These are phyloP conservation scores for Crithidia acanthocephali DNA, from an alignment of 208 protist genomes.

Conservation along the genomic window DNA sequence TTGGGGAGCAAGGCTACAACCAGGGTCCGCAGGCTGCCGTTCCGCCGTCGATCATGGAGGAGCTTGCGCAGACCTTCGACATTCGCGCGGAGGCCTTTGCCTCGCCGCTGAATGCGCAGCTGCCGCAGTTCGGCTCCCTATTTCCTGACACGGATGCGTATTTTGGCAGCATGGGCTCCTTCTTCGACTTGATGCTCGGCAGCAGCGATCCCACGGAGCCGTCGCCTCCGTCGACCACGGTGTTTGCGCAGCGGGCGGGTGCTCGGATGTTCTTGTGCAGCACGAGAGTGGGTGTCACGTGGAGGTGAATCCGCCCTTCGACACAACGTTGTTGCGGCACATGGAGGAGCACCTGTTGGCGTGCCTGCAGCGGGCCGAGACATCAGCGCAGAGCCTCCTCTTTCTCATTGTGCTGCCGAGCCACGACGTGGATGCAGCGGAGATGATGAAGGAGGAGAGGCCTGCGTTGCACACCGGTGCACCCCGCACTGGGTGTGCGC, in stretches of 20 bases:
- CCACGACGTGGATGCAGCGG: slow-evolving; percentile 54
- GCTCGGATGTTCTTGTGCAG: no score
- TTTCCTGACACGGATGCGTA: slow-evolving; percentile 85
- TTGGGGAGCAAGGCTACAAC: slow-evolving; percentile 69
- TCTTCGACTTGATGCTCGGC: slow-evolving; percentile 81
- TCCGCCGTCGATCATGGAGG: slow-evolving; percentile 54
- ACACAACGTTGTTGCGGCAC: slow-evolving; percentile 63
- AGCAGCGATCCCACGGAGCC: slow-evolving; percentile 29
- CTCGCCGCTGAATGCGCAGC: slow-evolving; percentile 84
- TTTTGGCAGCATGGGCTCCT: slow-evolving; percentile 84
- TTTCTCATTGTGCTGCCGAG: slow-evolving; percentile 73
- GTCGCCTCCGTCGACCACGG: no score
- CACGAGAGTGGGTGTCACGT: slow-evolving; percentile 35
- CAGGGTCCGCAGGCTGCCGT: slow-evolving; percentile 73
- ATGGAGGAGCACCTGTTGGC: slow-evolving; percentile 46
- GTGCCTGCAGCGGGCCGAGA: slow-evolving; percentile 20
- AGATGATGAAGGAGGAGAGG: background rate
- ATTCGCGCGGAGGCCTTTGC: slow-evolving; percentile 87
- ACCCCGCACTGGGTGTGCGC: no score
- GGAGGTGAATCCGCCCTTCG: slow-evolving; percentile 89
- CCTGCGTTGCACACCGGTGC: no score
- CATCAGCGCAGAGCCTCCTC: slow-evolving; percentile 36
- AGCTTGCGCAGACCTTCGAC: slow-evolving; percentile 46
- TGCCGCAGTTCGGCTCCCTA: slow-evolving; percentile 71
- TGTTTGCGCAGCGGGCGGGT: no score